These are phyloP conservation scores for Tricholoma matsutake DNA, from an alignment of 768 basidiomycete species.

Conservation along the genomic window DNA sequence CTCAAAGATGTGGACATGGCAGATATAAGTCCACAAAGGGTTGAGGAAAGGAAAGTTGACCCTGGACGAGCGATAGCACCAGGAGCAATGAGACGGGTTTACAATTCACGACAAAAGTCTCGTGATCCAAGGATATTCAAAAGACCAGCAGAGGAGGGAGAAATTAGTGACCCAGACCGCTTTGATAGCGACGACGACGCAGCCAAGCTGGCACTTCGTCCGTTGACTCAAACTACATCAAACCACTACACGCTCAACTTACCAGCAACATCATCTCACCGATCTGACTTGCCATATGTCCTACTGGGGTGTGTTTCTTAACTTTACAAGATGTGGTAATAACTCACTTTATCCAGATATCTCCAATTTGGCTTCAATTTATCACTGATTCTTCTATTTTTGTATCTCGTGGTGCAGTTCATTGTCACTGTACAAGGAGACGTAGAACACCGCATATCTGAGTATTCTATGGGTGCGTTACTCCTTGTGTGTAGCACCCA, in stretches of 20 bases:
- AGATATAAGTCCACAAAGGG: slow-evolving; percentile 60
- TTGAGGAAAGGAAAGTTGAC: slow-evolving; percentile 36
- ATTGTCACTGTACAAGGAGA: slow-evolving; percentile 88
- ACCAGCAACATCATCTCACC: slow-evolving; percentile 53
- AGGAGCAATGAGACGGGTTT: slow-evolving; percentile 66
- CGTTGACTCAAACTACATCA: slow-evolving; percentile 48
- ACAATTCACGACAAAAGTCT: slow-evolving; percentile 54
- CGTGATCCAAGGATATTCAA: slow-evolving; percentile 25
- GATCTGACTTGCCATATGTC: slow-evolving; percentile 73
- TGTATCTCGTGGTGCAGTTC: slow-evolving; percentile 85
- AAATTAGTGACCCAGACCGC: slow-evolving; percentile 38
- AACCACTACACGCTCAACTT: slow-evolving; percentile 86
- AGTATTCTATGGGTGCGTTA: slow-evolving; percentile 81
- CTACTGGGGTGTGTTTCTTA: slow-evolving; percentile 69
- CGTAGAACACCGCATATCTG: slow-evolving; percentile 81
- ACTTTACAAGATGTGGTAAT: not conserved
- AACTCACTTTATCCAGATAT: slow-evolving; percentile 51
- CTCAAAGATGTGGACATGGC: slow-evolving; percentile 72
- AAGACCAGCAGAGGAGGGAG: slow-evolving; percentile 28
- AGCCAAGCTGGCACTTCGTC: slow-evolving; percentile 19
- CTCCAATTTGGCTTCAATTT: slow-evolving; percentile 94
- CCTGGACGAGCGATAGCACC: slow-evolving; percentile 52
- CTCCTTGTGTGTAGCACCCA: not conserved
- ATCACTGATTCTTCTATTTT: slow-evolving; percentile 73
- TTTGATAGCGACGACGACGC: slow-evolving; percentile 48